These are phyloP conservation scores for Eimeria falciformis DNA, from an alignment of 169 alveolate species.

Conservation along the genomic window DNA sequence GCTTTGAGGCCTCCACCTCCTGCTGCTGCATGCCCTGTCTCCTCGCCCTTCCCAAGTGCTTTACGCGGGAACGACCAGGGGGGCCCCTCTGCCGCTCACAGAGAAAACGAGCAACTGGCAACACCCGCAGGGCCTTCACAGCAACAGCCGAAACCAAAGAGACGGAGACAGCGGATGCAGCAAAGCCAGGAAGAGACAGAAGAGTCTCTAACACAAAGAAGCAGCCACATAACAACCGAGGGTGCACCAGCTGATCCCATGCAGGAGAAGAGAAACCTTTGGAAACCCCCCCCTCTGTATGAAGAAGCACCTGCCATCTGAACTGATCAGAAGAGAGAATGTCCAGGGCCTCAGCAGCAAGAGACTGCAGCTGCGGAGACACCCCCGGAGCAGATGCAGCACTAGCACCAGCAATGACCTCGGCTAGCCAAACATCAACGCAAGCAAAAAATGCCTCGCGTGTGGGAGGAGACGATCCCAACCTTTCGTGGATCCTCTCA, in stretches of 20 bases:
- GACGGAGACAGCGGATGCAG: background rate
- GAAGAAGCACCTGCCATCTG: conserved; percentile 1
- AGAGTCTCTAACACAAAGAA: conserved; percentile 20
- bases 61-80: background rate
- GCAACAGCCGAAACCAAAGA: conserved; percentile 19
- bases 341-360: background rate
- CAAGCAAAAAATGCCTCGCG: background rate
- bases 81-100: background rate
- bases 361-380: background rate
- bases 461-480: background rate
- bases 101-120: conserved; percentile 10
- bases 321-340: background rate
- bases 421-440: background rate
- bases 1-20: background rate
- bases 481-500: background rate
- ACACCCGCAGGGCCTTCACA: background rate
- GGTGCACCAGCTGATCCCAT: background rate
- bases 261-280: background rate
- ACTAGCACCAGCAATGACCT: background rate
- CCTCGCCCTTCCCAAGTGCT: conserved; percentile 7
- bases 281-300: background rate
- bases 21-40: conserved; percentile 8
- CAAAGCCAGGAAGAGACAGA: background rate
- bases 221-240: conserved; percentile 9
- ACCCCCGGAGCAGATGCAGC: conserved; percentile 1